Evolutionary conservation across 768 basidiomycete genomes (phyloP), one percentile per base, ranked within the genome.

Genomic region (Lactarius vividus): DNA sequence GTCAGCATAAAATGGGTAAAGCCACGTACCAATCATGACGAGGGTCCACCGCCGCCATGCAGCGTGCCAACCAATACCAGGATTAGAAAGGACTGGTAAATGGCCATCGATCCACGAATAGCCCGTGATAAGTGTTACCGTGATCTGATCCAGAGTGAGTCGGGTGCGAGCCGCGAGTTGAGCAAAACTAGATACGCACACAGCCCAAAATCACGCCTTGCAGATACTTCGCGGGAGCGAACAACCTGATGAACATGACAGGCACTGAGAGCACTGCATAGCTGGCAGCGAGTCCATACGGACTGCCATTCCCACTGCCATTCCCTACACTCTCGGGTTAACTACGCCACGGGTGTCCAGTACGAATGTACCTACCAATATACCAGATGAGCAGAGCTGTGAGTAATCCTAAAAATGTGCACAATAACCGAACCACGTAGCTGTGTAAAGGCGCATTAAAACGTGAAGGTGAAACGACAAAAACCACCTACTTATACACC

Each of bases 91-190:
- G 26, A 81, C 74, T 1, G 73, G 71, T 1, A 82, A 64, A 70
- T 86, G 81, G 6, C 79, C 80, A 68, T 87, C 85, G 52, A 86
- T 77, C 83, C 83, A 86, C 0, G 81, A 81, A 70, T 84, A 87
- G 0, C 85, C 85, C 3, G 83, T 73, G n/a, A 84, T 75, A 23
- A 85, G 78, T 3, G 76, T 73, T 56, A 80, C 77, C 0, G 81
- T 84, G 1, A 75, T 77, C 77, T 83, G 72, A 49, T n/a, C 18
- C 28, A 44, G 33, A 23, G 20, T 65, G 54, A 54, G 59, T 7
- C 7, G 37, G 23, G 26, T 26, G 26, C 4, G 28, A 37, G 18
- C 49, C 40, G 52, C 16, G 54, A 57, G 28, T 49, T 39, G 42
- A 39, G 56, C 4, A 15, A 13, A 33, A 26, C 7, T 35, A 8